Evolutionary conservation across 495 filamentous ascomycete genomes (phyloP).

Genomic region (Chaetomium tenue): DNA sequence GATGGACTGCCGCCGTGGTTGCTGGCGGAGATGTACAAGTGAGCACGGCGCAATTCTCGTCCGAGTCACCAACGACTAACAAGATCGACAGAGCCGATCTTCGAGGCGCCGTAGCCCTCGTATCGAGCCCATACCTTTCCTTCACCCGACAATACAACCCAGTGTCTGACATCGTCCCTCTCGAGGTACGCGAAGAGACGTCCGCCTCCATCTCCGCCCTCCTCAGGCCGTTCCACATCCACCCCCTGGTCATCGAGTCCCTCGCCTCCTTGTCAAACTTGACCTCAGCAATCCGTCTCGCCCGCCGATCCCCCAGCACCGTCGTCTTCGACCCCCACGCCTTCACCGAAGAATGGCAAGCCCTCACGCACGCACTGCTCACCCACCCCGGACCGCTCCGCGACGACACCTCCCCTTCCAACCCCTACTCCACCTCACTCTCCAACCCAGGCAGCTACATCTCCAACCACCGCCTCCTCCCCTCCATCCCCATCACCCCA

Average conservation of each 20-base stretch:
- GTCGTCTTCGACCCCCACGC: constrained; percentile 30
- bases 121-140: constrained; percentile 27
- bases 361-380: constrained; percentile 29
- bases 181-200: constrained; percentile 13
- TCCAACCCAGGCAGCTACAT: constrained; percentile 23
- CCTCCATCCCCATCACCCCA: constrained; percentile 14
- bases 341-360: constrained; percentile 34
- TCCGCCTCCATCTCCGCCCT: constrained; percentile 16
- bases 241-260: constrained; percentile 16
- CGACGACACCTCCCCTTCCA: background rate
- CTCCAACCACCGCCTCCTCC: constrained; percentile 25
- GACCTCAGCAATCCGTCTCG: constrained; percentile 22
- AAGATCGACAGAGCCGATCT: constrained; percentile 29
- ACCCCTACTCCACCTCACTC: constrained; percentile 13
- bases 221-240: constrained; percentile 22
- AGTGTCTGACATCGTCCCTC: constrained; percentile 19
- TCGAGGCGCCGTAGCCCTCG: constrained; percentile 31
- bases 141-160: constrained; percentile 22
- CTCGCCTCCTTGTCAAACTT: constrained; percentile 26
- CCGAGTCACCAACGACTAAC: background rate
- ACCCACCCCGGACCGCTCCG: constrained; percentile 27
- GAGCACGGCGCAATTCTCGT: background rate
- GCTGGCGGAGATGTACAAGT: constrained; percentile 31
- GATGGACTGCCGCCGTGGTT: constrained; percentile 23
- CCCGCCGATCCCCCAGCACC: constrained; percentile 19